Evolutionary conservation across 805 yeast species (phyloP).

Genomic region (Nakazawaea ishiwadae): DNA sequence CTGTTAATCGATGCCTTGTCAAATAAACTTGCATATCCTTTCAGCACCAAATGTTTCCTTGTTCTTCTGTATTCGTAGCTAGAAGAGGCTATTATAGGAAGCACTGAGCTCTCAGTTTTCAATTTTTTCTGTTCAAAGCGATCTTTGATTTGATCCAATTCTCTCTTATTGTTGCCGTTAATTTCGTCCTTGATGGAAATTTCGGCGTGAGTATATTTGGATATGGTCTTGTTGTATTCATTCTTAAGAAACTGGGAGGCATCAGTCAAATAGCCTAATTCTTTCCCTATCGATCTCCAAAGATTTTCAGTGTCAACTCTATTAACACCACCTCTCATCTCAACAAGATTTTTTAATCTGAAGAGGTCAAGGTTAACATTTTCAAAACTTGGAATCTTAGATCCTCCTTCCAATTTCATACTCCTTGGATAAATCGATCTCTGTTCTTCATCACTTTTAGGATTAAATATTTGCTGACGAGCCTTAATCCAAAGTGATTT

Average conservation of each 20-base stretch:
- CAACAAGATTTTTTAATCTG: conserved; percentile 52
- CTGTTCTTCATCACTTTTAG: conserved; percentile 33
- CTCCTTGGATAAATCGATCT: conserved; percentile 38
- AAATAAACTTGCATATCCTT: conserved; percentile 48
- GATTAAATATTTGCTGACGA: conserved; percentile 41
- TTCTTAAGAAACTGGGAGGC: neutral
- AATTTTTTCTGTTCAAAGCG: neutral
- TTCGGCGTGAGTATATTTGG: neutral
- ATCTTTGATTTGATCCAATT: conserved; percentile 7
- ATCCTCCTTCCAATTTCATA: conserved; percentile 28
- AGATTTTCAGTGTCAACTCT: conserved; percentile 58
- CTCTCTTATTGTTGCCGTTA: conserved; percentile 11
- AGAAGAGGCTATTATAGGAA: conserved; percentile 42
- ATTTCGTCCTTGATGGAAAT: conserved; percentile 8
- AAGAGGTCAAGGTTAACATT: conserved; percentile 62
- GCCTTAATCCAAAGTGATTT: conserved; percentile 49
- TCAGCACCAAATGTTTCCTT: conserved; percentile 37
- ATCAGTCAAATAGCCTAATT: conserved; percentile 55
- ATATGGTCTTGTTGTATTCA: conserved; percentile 21
- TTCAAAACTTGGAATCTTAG: conserved; percentile 61
- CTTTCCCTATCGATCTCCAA: conserved; percentile 85
- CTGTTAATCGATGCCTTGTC: conserved; percentile 43
- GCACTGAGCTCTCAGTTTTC: neutral
- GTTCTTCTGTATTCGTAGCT: conserved; percentile 40
- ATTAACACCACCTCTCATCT: conserved; percentile 61